Conservation (phyloP, 306 rosid species). For the Lithocarpus polystachyus region DNA sequence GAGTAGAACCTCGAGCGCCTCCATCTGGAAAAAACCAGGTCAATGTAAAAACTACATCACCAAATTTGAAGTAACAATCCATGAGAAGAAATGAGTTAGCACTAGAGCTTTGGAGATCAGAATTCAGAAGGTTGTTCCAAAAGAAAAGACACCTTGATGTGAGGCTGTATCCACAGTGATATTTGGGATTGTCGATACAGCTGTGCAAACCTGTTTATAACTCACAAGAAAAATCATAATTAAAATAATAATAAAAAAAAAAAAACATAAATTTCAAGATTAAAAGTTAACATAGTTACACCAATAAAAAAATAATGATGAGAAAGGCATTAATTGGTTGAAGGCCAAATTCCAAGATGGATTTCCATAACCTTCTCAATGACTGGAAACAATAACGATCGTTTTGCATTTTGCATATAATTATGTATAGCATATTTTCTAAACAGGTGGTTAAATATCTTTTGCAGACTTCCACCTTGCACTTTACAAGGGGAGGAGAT, state of each 20-base stretch:
- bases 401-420: not conserved
- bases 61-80: too few species aligned
- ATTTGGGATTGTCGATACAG: conserved; percentile 80
- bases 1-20: conserved; percentile 46
- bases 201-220: conserved; percentile 67
- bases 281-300: not conserved
- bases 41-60: conserved; percentile 70
- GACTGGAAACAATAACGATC: not conserved
- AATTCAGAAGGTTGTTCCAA: conserved; percentile 1
- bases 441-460: not conserved
- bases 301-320: not conserved
- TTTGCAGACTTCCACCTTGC: too few species aligned
- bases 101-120: conserved; percentile 20
- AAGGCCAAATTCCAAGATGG: not conserved
- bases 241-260: not conserved
- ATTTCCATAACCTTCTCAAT: not conserved
- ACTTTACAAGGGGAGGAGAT: too few species aligned
- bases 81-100: conserved; percentile 31
- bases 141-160: conserved; percentile 64
- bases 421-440: not conserved
- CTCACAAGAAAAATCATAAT: conserved; percentile 10
- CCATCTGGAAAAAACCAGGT: conserved; percentile 85
- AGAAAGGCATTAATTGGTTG: not conserved
- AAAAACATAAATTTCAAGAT: conserved; percentile 3
- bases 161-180: conserved; percentile 93